These are phyloP conservation scores for Cutaneotrichosporon spelunceum DNA, from an alignment of 1,284 basidiomycete species.

Conservation along the genomic window DNA sequence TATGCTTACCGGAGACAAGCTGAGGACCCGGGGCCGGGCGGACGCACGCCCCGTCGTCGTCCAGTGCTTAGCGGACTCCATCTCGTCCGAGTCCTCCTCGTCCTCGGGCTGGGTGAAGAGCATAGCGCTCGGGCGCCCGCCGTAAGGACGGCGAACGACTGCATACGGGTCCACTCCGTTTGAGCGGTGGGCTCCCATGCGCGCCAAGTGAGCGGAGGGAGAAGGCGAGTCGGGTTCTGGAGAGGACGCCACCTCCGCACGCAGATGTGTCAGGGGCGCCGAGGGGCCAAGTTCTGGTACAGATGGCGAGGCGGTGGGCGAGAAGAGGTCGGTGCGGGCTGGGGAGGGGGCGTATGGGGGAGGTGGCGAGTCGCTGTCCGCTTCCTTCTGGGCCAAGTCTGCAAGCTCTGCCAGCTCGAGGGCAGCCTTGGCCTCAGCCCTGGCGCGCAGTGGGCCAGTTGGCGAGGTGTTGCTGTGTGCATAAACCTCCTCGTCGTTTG, in stretches of 20 bases:
- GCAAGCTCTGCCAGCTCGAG: conserved; percentile 3
- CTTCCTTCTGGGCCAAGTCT: background rate
- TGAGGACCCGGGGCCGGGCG: conserved; percentile 2
- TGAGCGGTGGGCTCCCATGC: conserved; percentile 23
- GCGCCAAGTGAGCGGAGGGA: conserved; percentile 21
- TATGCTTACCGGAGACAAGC: background rate
- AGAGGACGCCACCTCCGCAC: background rate
- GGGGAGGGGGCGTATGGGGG: conserved; percentile 11
- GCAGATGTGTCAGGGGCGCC: conserved; percentile 4
- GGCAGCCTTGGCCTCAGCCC: conserved; percentile 3
- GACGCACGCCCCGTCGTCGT: conserved; percentile 23
- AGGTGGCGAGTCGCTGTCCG: conserved; percentile 11
- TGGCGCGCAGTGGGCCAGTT: conserved; percentile 3
- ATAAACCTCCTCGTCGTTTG: background rate
- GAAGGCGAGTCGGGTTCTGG: conserved; percentile 1
- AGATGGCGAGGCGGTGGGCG: conserved; percentile 1
- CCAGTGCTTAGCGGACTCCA: conserved; percentile 7
- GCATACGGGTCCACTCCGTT: conserved; percentile 29
- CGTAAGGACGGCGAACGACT: conserved; percentile 20
- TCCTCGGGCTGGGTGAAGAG: conserved; percentile 5
- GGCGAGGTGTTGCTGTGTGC: conserved; percentile 1
- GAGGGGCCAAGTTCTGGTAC: background rate
- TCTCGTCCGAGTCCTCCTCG: conserved; percentile 9
- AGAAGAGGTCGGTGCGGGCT: conserved; percentile 8
- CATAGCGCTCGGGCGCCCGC: background rate